These are phyloP conservation scores for Amaranthus hypochondriacus DNA, from an alignment of 148 eudicot species.

Conservation along the genomic window DNA sequence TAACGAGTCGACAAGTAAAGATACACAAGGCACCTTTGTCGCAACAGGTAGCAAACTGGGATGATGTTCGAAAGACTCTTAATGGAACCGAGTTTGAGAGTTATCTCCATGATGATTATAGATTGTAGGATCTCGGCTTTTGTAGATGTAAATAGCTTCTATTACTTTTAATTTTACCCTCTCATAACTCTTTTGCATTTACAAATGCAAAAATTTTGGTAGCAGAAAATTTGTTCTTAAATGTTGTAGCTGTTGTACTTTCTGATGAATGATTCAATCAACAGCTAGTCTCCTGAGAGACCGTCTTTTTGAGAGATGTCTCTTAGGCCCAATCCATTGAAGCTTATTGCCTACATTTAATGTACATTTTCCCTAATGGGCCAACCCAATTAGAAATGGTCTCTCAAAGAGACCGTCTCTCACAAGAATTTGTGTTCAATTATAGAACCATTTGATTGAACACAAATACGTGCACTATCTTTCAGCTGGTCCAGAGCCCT, in stretches of 20 bases:
- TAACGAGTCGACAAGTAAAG: slow-evolving; percentile 74
- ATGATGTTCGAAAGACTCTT: slow-evolving; percentile 54
- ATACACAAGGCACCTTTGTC: slow-evolving; percentile 76
- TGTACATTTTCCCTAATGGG: no score
- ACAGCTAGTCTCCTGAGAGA: neutral
- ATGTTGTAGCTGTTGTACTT: neutral
- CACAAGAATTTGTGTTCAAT: no score
- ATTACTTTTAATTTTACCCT: neutral
- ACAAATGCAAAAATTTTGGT: slow-evolving; percentile 17
- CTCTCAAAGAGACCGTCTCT: no score
- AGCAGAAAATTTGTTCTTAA: slow-evolving; percentile 4
- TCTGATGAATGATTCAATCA: slow-evolving; percentile 13
- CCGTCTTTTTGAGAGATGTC: no score
- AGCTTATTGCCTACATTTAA: no score
- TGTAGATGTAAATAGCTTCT: slow-evolving; percentile 34
- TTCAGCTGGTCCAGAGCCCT: no score
- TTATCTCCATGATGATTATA: slow-evolving; percentile 52
- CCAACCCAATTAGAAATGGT: no score
- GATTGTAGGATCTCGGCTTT: slow-evolving; percentile 29
- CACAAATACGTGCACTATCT: neutral
- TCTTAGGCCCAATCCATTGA: no score
- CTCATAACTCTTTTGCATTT: neutral
- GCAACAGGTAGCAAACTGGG: slow-evolving; percentile 77
- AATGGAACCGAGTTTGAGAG: slow-evolving; percentile 68
- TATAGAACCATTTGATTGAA: neutral